Percentiles rank a stretch among this genome's conserved stretches.
Conservation (phyloP, 371 early-diverging fungal species). For the Rhizopus delemar region DNA sequence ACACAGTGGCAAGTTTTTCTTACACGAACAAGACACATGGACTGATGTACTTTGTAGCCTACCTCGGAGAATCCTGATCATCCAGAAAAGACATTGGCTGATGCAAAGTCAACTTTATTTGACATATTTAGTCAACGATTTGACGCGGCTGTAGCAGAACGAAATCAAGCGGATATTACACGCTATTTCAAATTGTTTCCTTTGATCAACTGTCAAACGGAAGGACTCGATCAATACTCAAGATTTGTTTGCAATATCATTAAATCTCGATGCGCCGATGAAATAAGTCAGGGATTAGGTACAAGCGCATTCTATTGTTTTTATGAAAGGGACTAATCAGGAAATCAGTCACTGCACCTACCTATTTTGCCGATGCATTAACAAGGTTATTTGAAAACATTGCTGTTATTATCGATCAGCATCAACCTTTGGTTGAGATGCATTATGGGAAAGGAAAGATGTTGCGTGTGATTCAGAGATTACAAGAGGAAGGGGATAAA, state of each 20-base stretch:
- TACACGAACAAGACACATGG: too few relatives aligned
- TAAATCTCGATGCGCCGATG: constrained; percentile 68
- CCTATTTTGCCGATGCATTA: constrained; percentile 72
- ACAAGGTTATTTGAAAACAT: constrained; percentile 86
- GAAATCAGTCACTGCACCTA: constrained; percentile 42
- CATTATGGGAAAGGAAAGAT: constrained; percentile 87
- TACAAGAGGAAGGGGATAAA: constrained; percentile 85
- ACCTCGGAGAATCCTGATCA: constrained; percentile 65
- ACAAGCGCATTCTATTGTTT: constrained; percentile 14
- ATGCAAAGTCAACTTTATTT: constrained; percentile 64
- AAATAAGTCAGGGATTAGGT: constrained; percentile 49
- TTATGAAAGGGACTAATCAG: constrained; percentile 4
- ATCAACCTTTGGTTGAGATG: constrained; percentile 77
- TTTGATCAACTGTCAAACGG: constrained; percentile 73
- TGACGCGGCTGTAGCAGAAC: constrained; percentile 71
- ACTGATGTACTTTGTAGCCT: constrained; percentile 34
- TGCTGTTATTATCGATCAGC: constrained; percentile 82
- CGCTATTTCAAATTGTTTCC: constrained; percentile 90
- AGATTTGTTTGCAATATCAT: constrained; percentile 81
- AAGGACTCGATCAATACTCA: constrained; percentile 86
- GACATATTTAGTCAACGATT: constrained; percentile 75
- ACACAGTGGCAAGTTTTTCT: constrained; percentile 48
- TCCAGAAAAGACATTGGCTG: constrained; percentile 63
- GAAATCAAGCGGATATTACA: constrained; percentile 75
- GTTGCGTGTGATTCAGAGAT: constrained; percentile 79